These are phyloP conservation scores for Suillus luteus DNA, from an alignment of 768 basidiomycete genomes.

Conservation along the genomic window DNA sequence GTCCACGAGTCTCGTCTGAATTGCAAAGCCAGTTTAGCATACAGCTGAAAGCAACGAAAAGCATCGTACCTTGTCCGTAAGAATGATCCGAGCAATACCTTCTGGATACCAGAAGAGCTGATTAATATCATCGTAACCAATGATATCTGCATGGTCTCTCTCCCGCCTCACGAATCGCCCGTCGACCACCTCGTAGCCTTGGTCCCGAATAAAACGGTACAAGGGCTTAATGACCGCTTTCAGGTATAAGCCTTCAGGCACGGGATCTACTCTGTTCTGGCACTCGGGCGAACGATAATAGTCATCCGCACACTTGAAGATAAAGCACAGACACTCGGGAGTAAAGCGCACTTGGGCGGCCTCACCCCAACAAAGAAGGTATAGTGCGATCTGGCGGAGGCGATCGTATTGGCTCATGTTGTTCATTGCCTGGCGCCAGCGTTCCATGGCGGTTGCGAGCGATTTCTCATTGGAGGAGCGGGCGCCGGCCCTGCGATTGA, in stretches of 20 bases:
- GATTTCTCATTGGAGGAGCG: constrained; percentile 61
- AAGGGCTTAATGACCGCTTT: constrained; percentile 89
- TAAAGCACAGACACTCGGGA: constrained; percentile 97
- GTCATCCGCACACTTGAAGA: constrained; percentile 99
- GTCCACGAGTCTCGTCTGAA: constrained; percentile 86
- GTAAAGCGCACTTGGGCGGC: constrained; percentile 96
- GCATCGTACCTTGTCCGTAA: constrained; percentile 76
- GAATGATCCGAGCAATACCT: constrained; percentile 88
- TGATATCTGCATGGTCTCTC: constrained; percentile 89
- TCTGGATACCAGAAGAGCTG: constrained; percentile 99
- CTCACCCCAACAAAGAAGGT: constrained; percentile 96
- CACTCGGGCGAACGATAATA: constrained; percentile 99
- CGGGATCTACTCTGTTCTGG: constrained; percentile 87
- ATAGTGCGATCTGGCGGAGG: constrained; percentile 93
- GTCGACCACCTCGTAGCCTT: constrained; percentile 95
- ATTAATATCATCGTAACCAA: constrained; percentile 99
- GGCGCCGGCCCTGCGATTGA: constrained; percentile 62
- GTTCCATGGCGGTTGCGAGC: constrained; percentile 80
- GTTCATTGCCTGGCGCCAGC: constrained; percentile 98
- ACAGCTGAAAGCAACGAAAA: not conserved
- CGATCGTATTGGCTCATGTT: constrained; percentile 99
- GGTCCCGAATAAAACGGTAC: constrained; percentile 95
- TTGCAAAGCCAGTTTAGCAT: constrained; percentile 11
- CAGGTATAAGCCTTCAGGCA: constrained; percentile 94
- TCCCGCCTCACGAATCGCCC: constrained; percentile 94